Percentiles rank a stretch among this genome's conserved stretches.
These are phyloP conservation scores for Mortierella sp. DNA, from an alignment of 371 early-diverging fungal genomes.

Conservation along the genomic window DNA sequence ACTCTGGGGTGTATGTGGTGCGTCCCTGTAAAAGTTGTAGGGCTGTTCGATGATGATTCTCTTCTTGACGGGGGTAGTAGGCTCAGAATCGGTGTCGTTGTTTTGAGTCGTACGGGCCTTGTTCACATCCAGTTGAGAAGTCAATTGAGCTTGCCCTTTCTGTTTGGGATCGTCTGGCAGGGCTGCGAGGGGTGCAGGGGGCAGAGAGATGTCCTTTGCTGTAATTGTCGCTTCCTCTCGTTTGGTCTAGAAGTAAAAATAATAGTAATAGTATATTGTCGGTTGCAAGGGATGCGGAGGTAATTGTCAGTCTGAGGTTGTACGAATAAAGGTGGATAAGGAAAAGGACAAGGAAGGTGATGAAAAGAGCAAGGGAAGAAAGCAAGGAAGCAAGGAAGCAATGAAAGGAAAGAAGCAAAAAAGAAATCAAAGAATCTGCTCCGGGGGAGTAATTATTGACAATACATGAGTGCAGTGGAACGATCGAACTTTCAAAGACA, in stretches of 20 bases:
- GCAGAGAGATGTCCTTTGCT: not conserved
- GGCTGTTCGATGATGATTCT: constrained; percentile 43
- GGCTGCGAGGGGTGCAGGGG: not conserved
- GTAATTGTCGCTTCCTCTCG: not conserved
- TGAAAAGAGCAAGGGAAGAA: not conserved
- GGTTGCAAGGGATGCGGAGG: not conserved
- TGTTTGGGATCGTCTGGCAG: not conserved
- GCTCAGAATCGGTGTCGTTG: not conserved
- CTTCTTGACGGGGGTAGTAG: constrained; percentile 30
- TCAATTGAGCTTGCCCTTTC: not conserved
- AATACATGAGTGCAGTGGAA: no score
- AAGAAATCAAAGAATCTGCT: not conserved
- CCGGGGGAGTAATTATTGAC: not conserved
- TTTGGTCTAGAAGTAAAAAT: not conserved
- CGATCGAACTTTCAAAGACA: no score
- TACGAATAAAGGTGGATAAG: not conserved
- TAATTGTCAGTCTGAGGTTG: not conserved
- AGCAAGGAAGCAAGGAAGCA: not conserved
- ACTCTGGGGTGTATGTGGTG: constrained; percentile 34
- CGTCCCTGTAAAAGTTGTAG: constrained; percentile 49
- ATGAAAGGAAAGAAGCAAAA: not conserved
- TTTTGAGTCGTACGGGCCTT: not conserved
- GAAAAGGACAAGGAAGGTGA: not conserved
- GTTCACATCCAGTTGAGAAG: not conserved
- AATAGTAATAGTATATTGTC: not conserved